A percentile compares a stretch with the other conserved stretches of the same genome.
Evolutionary conservation across 352 stramenopile species (phyloP).

Genomic region (Elongisporangium anandrum): DNA sequence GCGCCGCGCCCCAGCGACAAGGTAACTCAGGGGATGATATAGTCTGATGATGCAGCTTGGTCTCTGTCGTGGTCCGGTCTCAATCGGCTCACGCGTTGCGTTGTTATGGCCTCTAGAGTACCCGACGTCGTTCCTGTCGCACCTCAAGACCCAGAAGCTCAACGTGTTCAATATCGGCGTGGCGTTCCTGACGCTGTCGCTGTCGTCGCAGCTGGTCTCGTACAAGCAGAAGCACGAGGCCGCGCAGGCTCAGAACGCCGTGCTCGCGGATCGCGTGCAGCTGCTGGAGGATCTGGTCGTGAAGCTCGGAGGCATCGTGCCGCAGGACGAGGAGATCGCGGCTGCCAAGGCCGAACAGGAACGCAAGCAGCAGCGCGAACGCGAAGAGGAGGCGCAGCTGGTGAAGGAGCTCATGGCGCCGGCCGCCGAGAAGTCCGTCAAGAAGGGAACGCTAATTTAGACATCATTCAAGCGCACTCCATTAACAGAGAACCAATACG

Average conservation of each 20-base stretch:
- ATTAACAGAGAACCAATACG: neutral
- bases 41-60: neutral
- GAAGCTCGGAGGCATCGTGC: constrained; percentile 49
- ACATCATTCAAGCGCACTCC: neutral
- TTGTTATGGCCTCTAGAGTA: constrained; percentile 36
- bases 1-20: neutral
- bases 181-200: constrained; percentile 76
- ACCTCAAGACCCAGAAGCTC: constrained; percentile 74
- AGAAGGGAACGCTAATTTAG: constrained; percentile 74
- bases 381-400: constrained; percentile 44
- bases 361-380: constrained; percentile 30
- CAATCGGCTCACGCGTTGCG: neutral
- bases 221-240: constrained; percentile 64
- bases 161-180: constrained; percentile 86
- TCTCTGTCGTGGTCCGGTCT: neutral
- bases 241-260: constrained; percentile 25
- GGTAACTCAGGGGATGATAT: neutral
- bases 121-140: constrained; percentile 76
- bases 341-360: constrained; percentile 19
- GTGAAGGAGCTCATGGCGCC: constrained; percentile 17
- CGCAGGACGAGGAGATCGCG: constrained; percentile 44
- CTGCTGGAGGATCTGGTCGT: constrained; percentile 63
- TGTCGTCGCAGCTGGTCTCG: constrained; percentile 79
- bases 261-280: constrained; percentile 44
- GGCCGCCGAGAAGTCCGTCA: constrained; percentile 27